Base-by-base conservation (phyloP, 495 filamentous ascomycete species). In the Trypethelium eluteriae region DNA sequence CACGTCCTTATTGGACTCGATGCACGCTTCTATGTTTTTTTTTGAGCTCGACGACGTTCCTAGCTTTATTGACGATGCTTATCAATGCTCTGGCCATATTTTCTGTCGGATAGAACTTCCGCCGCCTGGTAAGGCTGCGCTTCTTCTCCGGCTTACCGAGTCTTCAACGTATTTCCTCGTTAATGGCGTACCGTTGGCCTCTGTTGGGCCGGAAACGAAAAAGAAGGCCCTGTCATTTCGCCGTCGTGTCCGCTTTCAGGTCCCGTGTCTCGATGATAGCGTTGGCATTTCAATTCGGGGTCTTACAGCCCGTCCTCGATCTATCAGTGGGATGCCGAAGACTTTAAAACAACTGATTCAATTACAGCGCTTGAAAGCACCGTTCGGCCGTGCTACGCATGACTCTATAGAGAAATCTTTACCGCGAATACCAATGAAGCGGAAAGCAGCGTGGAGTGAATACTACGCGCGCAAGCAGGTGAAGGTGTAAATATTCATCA, bases 11-110 rank as follows among this genome's bases (percentile, higher is more conserved):
- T 50, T 50, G 39, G 39, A 53, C 36, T 67, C 41, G 2, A 62
- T 63, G 49, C 47, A 46, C 32, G 32, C 41, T 11, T 34, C 62
- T 14, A 56, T 65, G 64, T 67, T 67, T 61, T 67, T 47, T 44
- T 67, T 67, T 38, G 59, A 67, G 25, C 18, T 67, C 10, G 62
- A 67, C 4, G 14, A 32, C 2, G n/a, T 39, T 25, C 66, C 62
- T 3, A 11, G 7, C 14, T 49, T 25, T 5, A 25, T 44, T 2
- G 18, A 2, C 11, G 39, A 36, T 4, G 2, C 7, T 2, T 67
- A 46, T 38, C 18, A 7, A 3, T 67, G 62, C 44, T 25, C 6
- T 5, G 66, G 66, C 61, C 10, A 12, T 25, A 64, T 67, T 25
- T 38, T 34, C 3, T 64, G 61, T 38, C 62, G 66, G 9, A 14